Evolutionary conservation across 805 yeast genomes (phyloP).

Genomic region (Pichia scutulata): DNA sequence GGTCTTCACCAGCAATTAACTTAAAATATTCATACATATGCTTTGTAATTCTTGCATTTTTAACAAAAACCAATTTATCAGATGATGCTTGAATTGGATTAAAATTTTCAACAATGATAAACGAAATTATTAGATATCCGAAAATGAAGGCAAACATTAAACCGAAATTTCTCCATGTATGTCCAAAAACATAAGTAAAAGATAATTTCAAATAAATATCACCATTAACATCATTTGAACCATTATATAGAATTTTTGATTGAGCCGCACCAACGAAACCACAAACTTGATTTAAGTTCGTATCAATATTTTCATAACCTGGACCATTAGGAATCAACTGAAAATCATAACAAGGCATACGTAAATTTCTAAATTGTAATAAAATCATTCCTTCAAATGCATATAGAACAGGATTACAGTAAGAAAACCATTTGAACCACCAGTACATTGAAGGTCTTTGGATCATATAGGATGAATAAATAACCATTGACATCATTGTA

Average conservation of each 20-base stretch:
- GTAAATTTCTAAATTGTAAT: slow-evolving; percentile 47
- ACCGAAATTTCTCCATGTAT: slow-evolving; percentile 78
- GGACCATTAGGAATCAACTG: slow-evolving; percentile 48
- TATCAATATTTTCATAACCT: slow-evolving; percentile 37
- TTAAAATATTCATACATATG: slow-evolving; percentile 17
- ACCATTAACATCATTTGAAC: slow-evolving; percentile 40
- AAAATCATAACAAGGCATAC: slow-evolving; percentile 38
- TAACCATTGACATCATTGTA: slow-evolving; percentile 38
- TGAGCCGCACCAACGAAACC: slow-evolving; percentile 41
- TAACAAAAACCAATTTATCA: slow-evolving; percentile 27
- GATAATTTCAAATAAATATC: slow-evolving; percentile 37
- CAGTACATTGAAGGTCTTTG: slow-evolving; percentile 52
- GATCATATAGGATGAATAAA: slow-evolving; percentile 62
- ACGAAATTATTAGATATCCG: slow-evolving; percentile 31
- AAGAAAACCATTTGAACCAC: slow-evolving; percentile 55
- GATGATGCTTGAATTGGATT: slow-evolving; percentile 25
- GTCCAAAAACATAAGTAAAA: slow-evolving; percentile 45
- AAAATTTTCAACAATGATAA: slow-evolving; percentile 24
- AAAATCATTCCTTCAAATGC: slow-evolving; percentile 48
- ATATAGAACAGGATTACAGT: slow-evolving; percentile 41
- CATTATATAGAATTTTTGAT: slow-evolving; percentile 16
- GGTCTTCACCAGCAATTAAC: slow-evolving; percentile 14
- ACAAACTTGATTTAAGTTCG: slow-evolving; percentile 38
- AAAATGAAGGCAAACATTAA: slow-evolving; percentile 35
- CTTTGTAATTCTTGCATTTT: slow-evolving; percentile 21